Evolutionary conservation across 306 rosid species (phyloP).

Genomic region (Cicer cuneatum): DNA sequence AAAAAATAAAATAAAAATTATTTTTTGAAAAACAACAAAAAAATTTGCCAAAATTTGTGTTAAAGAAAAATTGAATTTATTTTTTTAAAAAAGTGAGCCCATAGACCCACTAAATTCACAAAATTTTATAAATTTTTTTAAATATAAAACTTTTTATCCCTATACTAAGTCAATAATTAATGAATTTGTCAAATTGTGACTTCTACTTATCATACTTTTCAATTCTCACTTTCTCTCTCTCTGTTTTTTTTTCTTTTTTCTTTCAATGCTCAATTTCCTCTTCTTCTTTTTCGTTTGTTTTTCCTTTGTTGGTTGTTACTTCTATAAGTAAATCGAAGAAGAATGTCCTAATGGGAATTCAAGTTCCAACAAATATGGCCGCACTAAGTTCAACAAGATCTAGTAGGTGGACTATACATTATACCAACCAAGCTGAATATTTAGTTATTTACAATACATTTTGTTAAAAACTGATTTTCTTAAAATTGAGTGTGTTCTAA

Average conservation of each 20-base stretch:
- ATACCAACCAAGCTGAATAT: background rate
- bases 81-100: too few relatives aligned
- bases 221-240: background rate
- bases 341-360: constrained; percentile 13
- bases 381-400: constrained; percentile 21
- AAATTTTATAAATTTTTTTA: too few relatives aligned
- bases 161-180: too few relatives aligned
- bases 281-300: background rate
- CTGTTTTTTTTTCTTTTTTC: background rate
- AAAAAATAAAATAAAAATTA: too few relatives aligned
- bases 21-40: too few relatives aligned
- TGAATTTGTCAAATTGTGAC: too few relatives aligned
- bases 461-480: too few relatives aligned
- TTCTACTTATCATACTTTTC: constrained; percentile 18
- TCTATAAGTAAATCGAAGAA: constrained; percentile 19
- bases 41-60: too few relatives aligned
- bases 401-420: background rate
- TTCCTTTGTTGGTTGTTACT: background rate
- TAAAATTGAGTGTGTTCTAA: too few relatives aligned
- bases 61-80: too few relatives aligned
- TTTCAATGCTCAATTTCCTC: background rate
- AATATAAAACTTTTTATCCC: too few relatives aligned
- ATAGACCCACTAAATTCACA: too few relatives aligned
- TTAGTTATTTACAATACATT: background rate
- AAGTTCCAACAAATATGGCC: constrained; percentile 13